A percentile compares a stretch with the other conserved stretches of the same genome.
phyloP scores from a whole-genome alignment of 2,329 filamentous ascomycete species.

The Neocatenulostroma microsporum region DNA sequence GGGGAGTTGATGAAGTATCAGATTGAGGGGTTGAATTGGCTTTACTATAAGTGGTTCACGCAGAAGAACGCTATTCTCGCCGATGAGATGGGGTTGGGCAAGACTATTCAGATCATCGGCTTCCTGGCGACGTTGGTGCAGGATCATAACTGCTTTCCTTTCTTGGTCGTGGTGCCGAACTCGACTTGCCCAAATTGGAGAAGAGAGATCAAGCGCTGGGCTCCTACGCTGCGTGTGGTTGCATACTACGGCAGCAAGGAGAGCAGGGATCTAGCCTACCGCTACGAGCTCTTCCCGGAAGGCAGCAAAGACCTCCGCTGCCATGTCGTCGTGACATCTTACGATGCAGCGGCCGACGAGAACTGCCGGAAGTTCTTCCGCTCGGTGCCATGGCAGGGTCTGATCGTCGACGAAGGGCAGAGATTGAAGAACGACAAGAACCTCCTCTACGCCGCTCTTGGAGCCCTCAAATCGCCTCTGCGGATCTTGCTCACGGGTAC shows the following conservation, averaged over 20 bases:
- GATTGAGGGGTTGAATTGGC: constrained; percentile 87
- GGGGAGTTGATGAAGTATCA: constrained; percentile 92
- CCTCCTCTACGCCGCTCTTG: constrained; percentile 67
- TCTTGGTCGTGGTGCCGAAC: constrained; percentile 88
- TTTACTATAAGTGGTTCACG: constrained; percentile 80
- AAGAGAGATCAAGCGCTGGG: constrained; percentile 90
- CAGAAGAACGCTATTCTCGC: constrained; percentile 82
- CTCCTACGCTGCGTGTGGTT: constrained; percentile 77
- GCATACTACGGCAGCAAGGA: constrained; percentile 76
- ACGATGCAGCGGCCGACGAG: constrained; percentile 80
- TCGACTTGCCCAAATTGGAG: constrained; percentile 97
- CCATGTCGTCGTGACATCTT: constrained; percentile 91
- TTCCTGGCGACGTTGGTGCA: constrained; percentile 63
- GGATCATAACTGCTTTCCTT: constrained; percentile 71
- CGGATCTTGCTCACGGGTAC: constrained; percentile 80
- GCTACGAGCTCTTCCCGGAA: constrained; percentile 76
- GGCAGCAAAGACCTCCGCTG: constrained; percentile 63
- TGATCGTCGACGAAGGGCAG: constrained; percentile 93
- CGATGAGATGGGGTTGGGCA: constrained; percentile 97
- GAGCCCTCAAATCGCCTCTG: constrained; percentile 68
- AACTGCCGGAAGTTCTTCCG: constrained; percentile 59
- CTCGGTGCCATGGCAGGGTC: constrained; percentile 69
- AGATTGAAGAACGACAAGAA: constrained; percentile 89
- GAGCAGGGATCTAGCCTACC: constrained; percentile 66
- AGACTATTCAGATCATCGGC: constrained; percentile 88